Conservation (phyloP, 345 rosid species). For the Brassica nigra region DNA sequence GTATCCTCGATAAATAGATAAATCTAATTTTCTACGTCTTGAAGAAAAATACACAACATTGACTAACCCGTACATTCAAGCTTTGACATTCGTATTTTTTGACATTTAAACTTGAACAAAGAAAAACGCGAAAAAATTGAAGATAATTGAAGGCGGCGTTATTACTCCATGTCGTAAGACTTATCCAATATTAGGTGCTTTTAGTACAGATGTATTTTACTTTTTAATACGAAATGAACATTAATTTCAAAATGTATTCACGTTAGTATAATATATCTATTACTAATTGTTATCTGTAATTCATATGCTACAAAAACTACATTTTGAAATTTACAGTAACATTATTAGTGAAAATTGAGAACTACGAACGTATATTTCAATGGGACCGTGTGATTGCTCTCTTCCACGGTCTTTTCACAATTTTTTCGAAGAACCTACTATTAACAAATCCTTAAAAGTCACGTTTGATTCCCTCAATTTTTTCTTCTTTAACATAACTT, state of each 20-base stretch:
- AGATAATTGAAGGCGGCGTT: conserved; percentile 23
- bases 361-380: too few relatives aligned
- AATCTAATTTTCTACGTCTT: background rate
- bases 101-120: conserved; percentile 32
- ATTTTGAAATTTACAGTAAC: background rate
- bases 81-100: conserved; percentile 37
- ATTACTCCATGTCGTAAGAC: conserved; percentile 2
- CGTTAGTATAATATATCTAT: background rate
- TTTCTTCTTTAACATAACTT: conserved; percentile 18
- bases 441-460: conserved; percentile 22
- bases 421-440: background rate
- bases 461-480: conserved; percentile 43
- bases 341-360: background rate
- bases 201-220: background rate
- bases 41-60: conserved; percentile 24
- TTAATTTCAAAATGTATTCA: background rate
- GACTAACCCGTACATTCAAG: conserved; percentile 28
- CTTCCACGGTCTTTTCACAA: background rate
- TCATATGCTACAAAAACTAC: background rate
- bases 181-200: conserved; percentile 25
- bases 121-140: background rate
- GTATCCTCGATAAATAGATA: background rate
- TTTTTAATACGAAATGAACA: background rate
- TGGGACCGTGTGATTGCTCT: conserved; percentile 23
- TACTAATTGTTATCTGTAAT: background rate